Base-by-base conservation (phyloP, 495 filamentous ascomycete genomes). In the Filosporella fistucella region DNA sequence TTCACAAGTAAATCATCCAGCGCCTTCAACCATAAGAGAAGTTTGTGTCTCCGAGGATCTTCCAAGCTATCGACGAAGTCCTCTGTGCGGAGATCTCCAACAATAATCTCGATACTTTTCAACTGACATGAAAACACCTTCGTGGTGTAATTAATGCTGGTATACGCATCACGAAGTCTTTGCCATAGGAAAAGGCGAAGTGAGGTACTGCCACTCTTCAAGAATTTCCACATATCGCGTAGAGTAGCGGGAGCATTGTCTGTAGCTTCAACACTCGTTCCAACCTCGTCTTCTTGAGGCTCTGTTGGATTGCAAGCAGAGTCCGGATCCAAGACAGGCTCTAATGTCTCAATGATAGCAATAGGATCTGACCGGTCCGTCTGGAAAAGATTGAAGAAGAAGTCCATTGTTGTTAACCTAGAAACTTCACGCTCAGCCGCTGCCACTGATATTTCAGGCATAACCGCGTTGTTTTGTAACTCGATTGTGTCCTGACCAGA, bases 391-490 rank as follows among this genome's bases (percentile, higher is more conserved):
- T 80, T 85, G 49, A 86, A 72, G 66, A 99, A 97, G 65, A 96
- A 97, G 57, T 95, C 94, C 80, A 93, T 90, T 0, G 90, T 97
- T 12, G 87, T 95, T 12, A 97, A 70, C 59, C 89, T 87, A 36
- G 87, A 88, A 21, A 95, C 86, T 58, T 99, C 93, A 24, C 89
- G 82, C 37, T 95, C 89, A 11, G 91, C 81, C 3, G 87, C 86
- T 11, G 73, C 74, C 3, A 75, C 70, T 0, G 94, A 96, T 14
- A 99, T 73, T 60, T 96, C 89, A 0, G 90, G 82, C 82, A 99
- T 95, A 32, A 86, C 74, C 1, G 77, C 77, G 58, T 94, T 96
- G 56, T 97, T 97, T 13, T 82, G 81, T 6, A 98, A 74, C 30
- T 69, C 71, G 45, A 97, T 81, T 2, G 69, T 64, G 0, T 62